Conservation (phyloP, 331 rosid genomes). For the Phaseolus coccineus region DNA sequence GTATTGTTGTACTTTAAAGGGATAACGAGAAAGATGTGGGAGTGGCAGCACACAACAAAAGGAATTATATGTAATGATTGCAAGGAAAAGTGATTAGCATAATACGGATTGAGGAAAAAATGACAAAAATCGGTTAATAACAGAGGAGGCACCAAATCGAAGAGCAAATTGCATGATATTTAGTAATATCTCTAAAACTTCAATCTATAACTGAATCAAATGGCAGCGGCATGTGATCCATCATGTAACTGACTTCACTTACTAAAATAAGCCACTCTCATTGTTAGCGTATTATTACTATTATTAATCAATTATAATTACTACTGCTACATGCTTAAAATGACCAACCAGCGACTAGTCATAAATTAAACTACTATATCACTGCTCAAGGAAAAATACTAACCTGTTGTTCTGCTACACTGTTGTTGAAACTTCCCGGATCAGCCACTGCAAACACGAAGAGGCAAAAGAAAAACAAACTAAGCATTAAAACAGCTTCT, state of each 20-base stretch:
- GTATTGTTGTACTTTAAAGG: background rate
- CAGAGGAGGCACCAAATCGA: no score
- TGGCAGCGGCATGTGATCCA: no score
- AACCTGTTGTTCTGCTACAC: slow-evolving; percentile 99
- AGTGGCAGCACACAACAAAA: background rate
- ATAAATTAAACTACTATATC: slow-evolving; percentile 26
- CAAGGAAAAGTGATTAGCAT: background rate
- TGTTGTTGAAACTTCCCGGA: slow-evolving; percentile 93
- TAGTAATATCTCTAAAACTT: background rate
- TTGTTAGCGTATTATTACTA: background rate
- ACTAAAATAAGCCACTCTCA: no score
- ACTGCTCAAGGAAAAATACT: slow-evolving; percentile 36
- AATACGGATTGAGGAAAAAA: background rate
- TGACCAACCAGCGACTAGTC: background rate
- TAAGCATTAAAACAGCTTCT: slow-evolving; percentile 21
- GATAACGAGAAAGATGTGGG: background rate
- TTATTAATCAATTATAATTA: background rate
- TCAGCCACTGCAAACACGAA: slow-evolving; percentile 66
- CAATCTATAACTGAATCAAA: background rate
- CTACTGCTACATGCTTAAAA: background rate
- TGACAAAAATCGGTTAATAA: background rate
- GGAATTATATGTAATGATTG: background rate
- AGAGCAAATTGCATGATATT: no score
- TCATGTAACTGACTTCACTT: no score
- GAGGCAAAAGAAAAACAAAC: slow-evolving; percentile 28